Percentiles rank a stretch among this genome's conserved stretches.
Conservation (phyloP, 2,329 filamentous ascomycete genomes). For the Hypoxylon sp. region DNA sequence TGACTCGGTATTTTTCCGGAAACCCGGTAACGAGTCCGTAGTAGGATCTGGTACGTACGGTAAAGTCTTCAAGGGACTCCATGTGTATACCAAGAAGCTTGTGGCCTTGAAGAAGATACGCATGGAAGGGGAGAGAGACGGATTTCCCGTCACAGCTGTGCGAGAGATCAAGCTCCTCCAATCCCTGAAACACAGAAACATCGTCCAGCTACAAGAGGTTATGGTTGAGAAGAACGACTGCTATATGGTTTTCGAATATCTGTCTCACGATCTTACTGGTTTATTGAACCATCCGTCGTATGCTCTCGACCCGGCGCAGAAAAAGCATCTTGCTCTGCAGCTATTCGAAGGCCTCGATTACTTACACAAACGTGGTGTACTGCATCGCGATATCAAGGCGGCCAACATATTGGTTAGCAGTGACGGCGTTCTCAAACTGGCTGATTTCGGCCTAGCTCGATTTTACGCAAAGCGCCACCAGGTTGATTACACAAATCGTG, state of each 20-base stretch:
- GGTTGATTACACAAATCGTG: slow-evolving; percentile 96
- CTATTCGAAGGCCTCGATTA: slow-evolving; percentile 95
- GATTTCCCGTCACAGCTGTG: slow-evolving; percentile 90
- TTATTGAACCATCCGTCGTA: slow-evolving; percentile 95
- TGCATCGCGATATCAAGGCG: slow-evolving; percentile 98
- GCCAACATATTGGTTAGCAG: slow-evolving; percentile 96
- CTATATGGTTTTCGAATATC: slow-evolving; percentile 99
- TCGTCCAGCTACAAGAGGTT: slow-evolving; percentile 86
- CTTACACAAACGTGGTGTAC: slow-evolving; percentile 89
- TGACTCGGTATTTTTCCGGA: slow-evolving; percentile 92
- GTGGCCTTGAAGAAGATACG: slow-evolving; percentile 91
- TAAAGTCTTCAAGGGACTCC: slow-evolving; percentile 93
- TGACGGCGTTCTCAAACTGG: slow-evolving; percentile 88
- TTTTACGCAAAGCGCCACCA: slow-evolving; percentile 95
- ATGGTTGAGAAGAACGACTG: slow-evolving; percentile 99
- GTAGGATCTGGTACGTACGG: slow-evolving; percentile 96
- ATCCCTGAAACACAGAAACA: slow-evolving; percentile 82
- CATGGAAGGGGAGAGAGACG: slow-evolving; percentile 93
- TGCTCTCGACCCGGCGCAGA: slow-evolving; percentile 83
- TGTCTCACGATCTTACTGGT: slow-evolving; percentile 95
- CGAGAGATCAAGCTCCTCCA: slow-evolving; percentile 94
- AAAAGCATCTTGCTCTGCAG: slow-evolving; percentile 92
- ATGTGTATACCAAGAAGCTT: slow-evolving; percentile 87
- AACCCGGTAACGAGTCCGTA: slow-evolving; percentile 97
- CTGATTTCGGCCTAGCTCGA: slow-evolving; percentile 94